Evolutionary conservation across 2,329 filamentous ascomycete species (phyloP), one percentile per base, ranked within the genome.

Genomic region (Trichophyton schoenleinii): DNA sequence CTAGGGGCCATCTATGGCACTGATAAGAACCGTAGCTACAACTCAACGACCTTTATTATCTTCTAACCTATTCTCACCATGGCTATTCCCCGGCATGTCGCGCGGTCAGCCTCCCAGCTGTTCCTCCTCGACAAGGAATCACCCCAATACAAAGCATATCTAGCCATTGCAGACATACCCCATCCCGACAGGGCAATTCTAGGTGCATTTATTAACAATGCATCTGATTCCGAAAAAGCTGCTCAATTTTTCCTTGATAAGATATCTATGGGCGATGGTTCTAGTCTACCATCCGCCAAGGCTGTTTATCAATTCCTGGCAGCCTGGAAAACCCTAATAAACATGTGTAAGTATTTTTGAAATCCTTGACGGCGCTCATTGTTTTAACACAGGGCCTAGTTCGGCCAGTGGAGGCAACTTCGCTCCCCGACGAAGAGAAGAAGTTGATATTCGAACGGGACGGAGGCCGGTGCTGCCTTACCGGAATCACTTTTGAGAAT

Each of bases 171-270:
- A 20, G 38, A 57, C 3, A 15, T 67, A 9, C 61, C 63, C 22
- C 66, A 67, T 48, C 65, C 66, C 13, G 64, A 65, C 60, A 62
- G 64, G 36, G 49, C 64, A 42, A 64, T 66, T 31, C 60, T 67
- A 3, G 64, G 49, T 18, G 20, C 20, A n/a, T 67, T 63, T 44
- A 57, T 67, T 28, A n/a, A 63, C 2, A 59, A 64, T 44, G 62
- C 65, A 3, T 28, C n/a, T 9, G 62, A 63, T n/a, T 62, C 64
- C 0, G 13, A 65, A 44, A 57, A 61, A 59, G 64, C 65, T 59
- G 64, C 61, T 5, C 20, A 18, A 11, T 65, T 65, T 48, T 63
- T 67, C 44, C 61, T 66, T 44, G 57, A 42, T 18, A 53, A 18
- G 25, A 62, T 52, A 34, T 60, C n/a, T 1, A 1, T 11, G 8